Base-by-base conservation (phyloP, 768 basidiomycete species). In the Gyrodon lividus region DNA sequence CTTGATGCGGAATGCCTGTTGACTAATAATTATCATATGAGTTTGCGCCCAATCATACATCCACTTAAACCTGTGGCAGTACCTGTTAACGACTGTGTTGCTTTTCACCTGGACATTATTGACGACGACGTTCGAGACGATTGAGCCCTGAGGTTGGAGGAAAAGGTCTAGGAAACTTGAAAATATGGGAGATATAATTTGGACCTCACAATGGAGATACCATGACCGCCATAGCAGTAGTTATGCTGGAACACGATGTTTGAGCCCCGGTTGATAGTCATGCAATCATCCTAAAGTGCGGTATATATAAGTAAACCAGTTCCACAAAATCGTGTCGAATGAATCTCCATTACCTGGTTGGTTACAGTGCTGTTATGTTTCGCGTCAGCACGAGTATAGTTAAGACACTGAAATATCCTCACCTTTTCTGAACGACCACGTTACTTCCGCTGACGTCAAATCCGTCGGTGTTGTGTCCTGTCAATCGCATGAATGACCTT, bases 1-100 rank as follows among this genome's bases (percentile, higher is more conserved):
- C 68, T 86, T 87, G 69, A 87, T 86, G 40, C 84, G 79, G 40
- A 86, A 72, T 0, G 76, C 82, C 60, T 79, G 77, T 48, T 71
- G 67, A 52, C 81, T 82, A 20, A 28, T 17, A 3, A 3, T 8
- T 5, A 14, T 41, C 23, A 16, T 31, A 37, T 59, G 28, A 34
- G 28, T 48, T 7, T 4, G 13, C 0, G 12, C 2, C 20, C 19
- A 1, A 22, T 13, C 31, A 16, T 51, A 2, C 4, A 45, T 67
- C 24, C n/a, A n/a, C n/a, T n/a, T n/a, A n/a, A 23, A 3, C 28
- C 7, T 2, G 14, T 48, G 35, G 42, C 24, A 19, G 46, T 46
- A 79, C 83, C 81, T 79, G 69, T 82, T 72, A n/a, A 72, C 70
- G 50, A 86, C 70, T 2, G 65, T 77, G 67, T 87, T 86, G 24